Percentiles rank a stretch among this genome's conserved stretches.
These are phyloP conservation scores for Collybia sp. DNA, from an alignment of 768 basidiomycete genomes.

Conservation along the genomic window DNA sequence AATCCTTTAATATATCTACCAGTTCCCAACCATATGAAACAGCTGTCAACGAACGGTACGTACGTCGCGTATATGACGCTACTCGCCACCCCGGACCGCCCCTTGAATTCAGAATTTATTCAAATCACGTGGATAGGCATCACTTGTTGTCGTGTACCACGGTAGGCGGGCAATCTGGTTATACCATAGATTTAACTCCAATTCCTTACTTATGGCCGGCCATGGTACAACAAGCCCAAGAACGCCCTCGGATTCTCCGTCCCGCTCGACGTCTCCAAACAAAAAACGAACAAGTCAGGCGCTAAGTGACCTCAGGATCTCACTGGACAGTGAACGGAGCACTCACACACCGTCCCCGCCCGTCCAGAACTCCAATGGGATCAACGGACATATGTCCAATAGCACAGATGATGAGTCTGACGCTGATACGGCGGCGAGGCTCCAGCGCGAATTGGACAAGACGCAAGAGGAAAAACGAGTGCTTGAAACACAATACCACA, in stretches of 20 bases:
- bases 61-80: no score
- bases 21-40: no score
- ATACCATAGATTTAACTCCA: neutral
- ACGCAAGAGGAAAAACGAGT: constrained; percentile 84
- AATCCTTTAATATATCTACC: no score
- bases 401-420: constrained; percentile 32
- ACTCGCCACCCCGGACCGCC: no score
- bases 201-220: constrained; percentile 13
- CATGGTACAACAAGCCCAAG: constrained; percentile 16
- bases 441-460: constrained; percentile 72
- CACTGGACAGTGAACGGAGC: constrained; percentile 44
- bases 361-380: constrained; percentile 22
- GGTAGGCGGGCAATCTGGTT: neutral
- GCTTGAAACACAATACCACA: constrained; percentile 82
- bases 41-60: no score
- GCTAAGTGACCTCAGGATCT: constrained; percentile 28
- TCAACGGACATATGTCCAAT: constrained; percentile 24
- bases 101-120: no score
- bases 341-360: constrained; percentile 18
- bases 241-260: constrained; percentile 19
- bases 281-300: constrained; percentile 5
- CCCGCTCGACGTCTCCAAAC: constrained; percentile 25
- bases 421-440: constrained; percentile 47
- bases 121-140: no score
- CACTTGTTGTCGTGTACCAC: neutral